Evolutionary conservation across 495 filamentous ascomycete genomes (phyloP), one percentile per base, ranked within the genome.

Genomic region (Penicillium herquei): DNA sequence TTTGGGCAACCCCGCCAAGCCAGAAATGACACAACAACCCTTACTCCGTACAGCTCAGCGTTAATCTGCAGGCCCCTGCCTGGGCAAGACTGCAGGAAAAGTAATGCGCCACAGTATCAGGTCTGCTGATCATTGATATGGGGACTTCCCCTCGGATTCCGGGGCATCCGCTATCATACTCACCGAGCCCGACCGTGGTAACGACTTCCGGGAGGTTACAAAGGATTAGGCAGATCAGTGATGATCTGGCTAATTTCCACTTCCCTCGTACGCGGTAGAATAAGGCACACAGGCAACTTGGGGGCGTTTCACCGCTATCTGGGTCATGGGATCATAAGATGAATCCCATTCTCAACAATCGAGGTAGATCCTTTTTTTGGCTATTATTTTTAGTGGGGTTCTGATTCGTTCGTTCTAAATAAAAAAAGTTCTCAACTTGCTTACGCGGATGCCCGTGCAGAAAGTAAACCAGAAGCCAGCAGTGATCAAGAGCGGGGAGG

Each of bases 1-100:
- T 44, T 34, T 42, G 40, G 32, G 47, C 39, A 56, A 45, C 49
- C 48, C 49, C 41, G 42, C 55, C 55, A 57, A 57, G 43, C 9
- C 42, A 14, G 9, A 11, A 16, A 16, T 56, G 54, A 47, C 17
- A 57, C 47, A 39, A 37, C 39, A 34, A 34, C 54, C 55, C 55
- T 57, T 57, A 4, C 21, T 26, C 21, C 21, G 21, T 26, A 48
- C 55, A 49, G 42, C 13, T 30, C 6, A 26, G 21, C 21, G 10
- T 9, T 16, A n/a, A 32, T 21, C 43, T 17, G 31, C 14, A 26
- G 12, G 10, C 43, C 43, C 43, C 43, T 45, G 18, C 6, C 43
- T 13, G 6, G 13, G 13, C 32, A 14, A 33, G 3, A 39, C 10
- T 37, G 18, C 34, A 51, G 33, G 14, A 39, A n/a, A 26, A 49